Conservation (phyloP, 1,139 yeast genomes). For the Magnusiomyces sp. region DNA sequence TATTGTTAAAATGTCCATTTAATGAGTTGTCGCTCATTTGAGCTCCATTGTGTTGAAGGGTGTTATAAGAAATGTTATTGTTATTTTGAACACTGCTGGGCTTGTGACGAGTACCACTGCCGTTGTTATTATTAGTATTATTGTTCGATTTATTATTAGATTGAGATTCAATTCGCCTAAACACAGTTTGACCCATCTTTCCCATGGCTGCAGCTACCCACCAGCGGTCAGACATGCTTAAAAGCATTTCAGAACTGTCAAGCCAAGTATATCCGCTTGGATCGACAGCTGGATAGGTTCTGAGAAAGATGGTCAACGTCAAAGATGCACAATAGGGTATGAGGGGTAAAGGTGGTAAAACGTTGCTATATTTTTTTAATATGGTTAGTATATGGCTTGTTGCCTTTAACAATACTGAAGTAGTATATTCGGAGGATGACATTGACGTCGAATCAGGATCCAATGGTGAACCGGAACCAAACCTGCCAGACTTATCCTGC, state of each 20-base stretch:
- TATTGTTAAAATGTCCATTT: neutral
- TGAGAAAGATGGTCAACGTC: slow-evolving; percentile 30
- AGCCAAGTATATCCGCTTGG: slow-evolving; percentile 23
- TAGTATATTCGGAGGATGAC: neutral
- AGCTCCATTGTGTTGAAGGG: too few relatives aligned
- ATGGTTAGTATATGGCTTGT: slow-evolving; percentile 28
- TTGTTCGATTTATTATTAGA: neutral
- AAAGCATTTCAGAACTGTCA: slow-evolving; percentile 26
- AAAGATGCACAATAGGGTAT: slow-evolving; percentile 31
- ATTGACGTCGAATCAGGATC: neutral
- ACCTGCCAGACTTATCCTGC: neutral
- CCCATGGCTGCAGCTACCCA: slow-evolving; percentile 36
- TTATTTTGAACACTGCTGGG: neutral
- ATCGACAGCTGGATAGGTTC: slow-evolving; percentile 28
- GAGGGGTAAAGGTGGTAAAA: slow-evolving; percentile 29
- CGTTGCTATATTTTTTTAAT: slow-evolving; percentile 18
- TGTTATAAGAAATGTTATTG: neutral
- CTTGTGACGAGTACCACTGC: neutral
- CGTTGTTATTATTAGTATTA: neutral
- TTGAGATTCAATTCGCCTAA: slow-evolving; percentile 23
- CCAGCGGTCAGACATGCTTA: slow-evolving; percentile 28
- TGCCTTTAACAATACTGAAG: slow-evolving; percentile 20
- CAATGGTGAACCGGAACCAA: neutral
- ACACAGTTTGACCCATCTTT: slow-evolving; percentile 30
- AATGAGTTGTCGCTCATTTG: neutral